A percentile compares a stretch with the other conserved stretches of the same genome.
phyloP scores from a whole-genome alignment of 2,329 filamentous ascomycete species.

The Acephala macrosclerotiorum region DNA sequence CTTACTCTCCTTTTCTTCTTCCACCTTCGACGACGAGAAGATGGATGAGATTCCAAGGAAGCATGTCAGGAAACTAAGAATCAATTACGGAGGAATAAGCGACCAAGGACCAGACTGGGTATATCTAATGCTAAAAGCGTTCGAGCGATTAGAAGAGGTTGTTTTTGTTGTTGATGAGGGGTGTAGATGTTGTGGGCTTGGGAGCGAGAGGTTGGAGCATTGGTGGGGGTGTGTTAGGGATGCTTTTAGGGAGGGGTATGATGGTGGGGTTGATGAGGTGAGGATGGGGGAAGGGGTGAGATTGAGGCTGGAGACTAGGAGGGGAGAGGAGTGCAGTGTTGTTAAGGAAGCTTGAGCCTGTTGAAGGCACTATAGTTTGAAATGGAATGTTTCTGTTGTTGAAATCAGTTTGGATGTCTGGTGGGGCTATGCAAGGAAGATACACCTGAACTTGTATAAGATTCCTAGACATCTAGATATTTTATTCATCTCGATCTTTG shows the following conservation, averaged over 20 bases:
- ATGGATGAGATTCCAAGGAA: too few relatives aligned
- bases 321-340: neutral
- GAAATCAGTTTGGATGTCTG: neutral
- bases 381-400: neutral
- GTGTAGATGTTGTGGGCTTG: neutral
- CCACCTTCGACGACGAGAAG: too few relatives aligned
- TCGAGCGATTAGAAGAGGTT: conserved; percentile 21
- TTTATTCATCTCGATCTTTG: too few relatives aligned
- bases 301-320: conserved; percentile 1
- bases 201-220: conserved; percentile 4
- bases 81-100: conserved; percentile 1
- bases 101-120: conserved; percentile 12
- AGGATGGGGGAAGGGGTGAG: conserved; percentile 7
- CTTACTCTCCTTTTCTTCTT: too few relatives aligned
- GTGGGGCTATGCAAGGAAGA: neutral
- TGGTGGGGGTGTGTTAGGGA: conserved; percentile 28
- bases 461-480: too few relatives aligned
- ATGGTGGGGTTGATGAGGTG: too few relatives aligned
- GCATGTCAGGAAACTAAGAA: neutral
- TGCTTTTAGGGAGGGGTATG: conserved; percentile 25
- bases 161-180: conserved; percentile 20
- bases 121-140: neutral
- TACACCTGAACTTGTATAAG: too few relatives aligned
- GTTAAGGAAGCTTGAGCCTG: conserved; percentile 10
- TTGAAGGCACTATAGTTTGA: too few relatives aligned